Evolutionary conservation across 139 green algal species (phyloP).

Genomic region (Coccomyxa sp.): DNA sequence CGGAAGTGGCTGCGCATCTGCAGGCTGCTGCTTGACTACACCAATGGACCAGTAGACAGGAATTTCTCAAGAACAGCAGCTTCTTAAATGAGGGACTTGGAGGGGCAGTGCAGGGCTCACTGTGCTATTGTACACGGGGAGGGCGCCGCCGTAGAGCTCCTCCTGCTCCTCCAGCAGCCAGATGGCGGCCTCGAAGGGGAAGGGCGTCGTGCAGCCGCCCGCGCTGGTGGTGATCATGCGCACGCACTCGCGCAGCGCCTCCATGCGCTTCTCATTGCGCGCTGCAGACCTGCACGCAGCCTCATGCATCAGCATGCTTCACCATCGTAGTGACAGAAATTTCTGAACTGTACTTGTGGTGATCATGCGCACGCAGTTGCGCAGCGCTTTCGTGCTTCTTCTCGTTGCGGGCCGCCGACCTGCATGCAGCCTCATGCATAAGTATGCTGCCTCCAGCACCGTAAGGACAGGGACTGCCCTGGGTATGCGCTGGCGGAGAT

Average conservation of each 20-base stretch:
- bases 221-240: conserved; percentile 22
- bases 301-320: no score
- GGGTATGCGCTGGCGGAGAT: conserved; percentile 19
- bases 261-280: conserved; percentile 40
- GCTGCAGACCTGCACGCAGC: conserved; percentile 25
- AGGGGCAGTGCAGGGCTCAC: no score
- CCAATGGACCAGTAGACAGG: no score
- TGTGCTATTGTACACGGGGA: conserved; percentile 17
- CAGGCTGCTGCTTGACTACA: no score
- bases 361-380: conserved; percentile 39
- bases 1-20: no score
- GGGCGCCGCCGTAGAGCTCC: conserved; percentile 46
- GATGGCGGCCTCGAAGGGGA: conserved; percentile 71
- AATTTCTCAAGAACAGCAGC: no score
- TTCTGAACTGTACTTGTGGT: conserved; percentile 7
- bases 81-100: no score
- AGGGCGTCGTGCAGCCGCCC: conserved; percentile 46
- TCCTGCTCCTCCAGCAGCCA: conserved; percentile 69
- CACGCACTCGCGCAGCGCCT: conserved; percentile 44
- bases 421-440: background rate
- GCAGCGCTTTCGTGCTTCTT: conserved; percentile 39
- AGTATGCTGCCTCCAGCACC: no score
- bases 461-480: no score
- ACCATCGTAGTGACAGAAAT: no score
- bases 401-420: conserved; percentile 41